Percentiles rank a stretch among this genome's conserved stretches.
Evolutionary conservation across 805 yeast genomes (phyloP).

Genomic region (Kodamaea hsintzibuensis): DNA sequence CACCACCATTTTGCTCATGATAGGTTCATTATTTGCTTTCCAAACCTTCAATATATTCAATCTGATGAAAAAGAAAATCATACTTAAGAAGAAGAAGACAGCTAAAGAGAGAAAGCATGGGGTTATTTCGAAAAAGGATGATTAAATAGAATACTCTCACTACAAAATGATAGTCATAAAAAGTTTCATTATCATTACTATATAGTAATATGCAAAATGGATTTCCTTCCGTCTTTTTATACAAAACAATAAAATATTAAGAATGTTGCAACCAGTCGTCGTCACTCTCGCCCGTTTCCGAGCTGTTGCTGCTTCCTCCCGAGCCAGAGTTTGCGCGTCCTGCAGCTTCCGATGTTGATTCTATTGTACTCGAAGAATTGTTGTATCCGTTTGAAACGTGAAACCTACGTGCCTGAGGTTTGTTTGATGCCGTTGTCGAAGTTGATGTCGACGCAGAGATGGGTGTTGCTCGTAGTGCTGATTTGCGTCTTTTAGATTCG

Average conservation of each 20-base stretch:
- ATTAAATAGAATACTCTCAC: not conserved
- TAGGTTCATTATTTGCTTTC: constrained; percentile 18
- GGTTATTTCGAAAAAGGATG: constrained; percentile 3
- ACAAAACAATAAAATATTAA: not conserved
- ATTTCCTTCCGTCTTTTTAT: not conserved
- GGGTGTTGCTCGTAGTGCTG: not conserved
- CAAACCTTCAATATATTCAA: constrained; percentile 12
- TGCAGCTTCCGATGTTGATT: not conserved
- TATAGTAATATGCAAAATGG: constrained; percentile 6
- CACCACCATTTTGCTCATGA: constrained; percentile 34
- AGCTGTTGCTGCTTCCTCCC: not conserved
- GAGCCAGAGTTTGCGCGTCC: not conserved
- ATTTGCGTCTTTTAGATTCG: not conserved
- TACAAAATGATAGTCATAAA: not conserved
- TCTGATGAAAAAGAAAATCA: not conserved
- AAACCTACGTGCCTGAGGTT: constrained; percentile 6
- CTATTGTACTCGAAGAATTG: not conserved
- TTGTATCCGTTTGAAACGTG: constrained; percentile 4
- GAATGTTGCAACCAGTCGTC: constrained; percentile 6
- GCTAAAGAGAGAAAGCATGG: constrained; percentile 5
- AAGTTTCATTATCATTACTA: constrained; percentile 6
- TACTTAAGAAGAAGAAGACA: not conserved
- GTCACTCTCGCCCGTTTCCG: constrained; percentile 7
- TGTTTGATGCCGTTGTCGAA: not conserved
- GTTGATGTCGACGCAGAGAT: constrained; percentile 3